Base-by-base conservation (phyloP, 2,329 filamentous ascomycete genomes). In the Diaporthe aspalathi region DNA sequence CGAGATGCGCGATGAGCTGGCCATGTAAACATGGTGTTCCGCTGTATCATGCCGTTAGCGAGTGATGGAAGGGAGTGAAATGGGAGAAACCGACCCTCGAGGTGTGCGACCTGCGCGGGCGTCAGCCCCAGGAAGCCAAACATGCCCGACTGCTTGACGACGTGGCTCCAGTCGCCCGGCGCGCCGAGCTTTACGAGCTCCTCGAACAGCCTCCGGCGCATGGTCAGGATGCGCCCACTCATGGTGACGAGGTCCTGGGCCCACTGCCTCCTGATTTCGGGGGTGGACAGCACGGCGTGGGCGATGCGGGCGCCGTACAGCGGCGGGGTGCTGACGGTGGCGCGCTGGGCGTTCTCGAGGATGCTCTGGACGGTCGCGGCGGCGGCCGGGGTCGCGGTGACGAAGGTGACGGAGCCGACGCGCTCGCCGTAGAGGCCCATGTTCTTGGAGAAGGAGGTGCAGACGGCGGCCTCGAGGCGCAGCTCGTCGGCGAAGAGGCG, bases 371-470 rank as follows among this genome's bases (percentile, higher is more conserved):
- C 74, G 0, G 74, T 76, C 4, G 32, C 40, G 1, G 75, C 67
- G 0, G 70, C 67, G 1, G 74, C 74, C 0, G 74, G 62, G 0
- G 76, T 75, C 1, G 35, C 70, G 1, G 78, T 75, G 0, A 80
- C 76, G 1, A 81, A 77, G 0, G 75, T 73, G 2, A 78, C 78
- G 2, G 78, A 73, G 0, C 81, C 81, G 11, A 79, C 75, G 2
- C 80, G 75, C 68, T 83, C 80, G 70, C 82, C 82, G 68, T 84
- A 84, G 0, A 84, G 73, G 1, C 83, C 82, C 78, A 90, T 88
- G 78, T 86, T 89, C 81, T 91, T 91, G 2, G 89, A 87, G 75
- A 90, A 91, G 0, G 89, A 91, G 77, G 89, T 83, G 62, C 87
- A 87, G 3, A 91, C 80, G 66, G 86, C 85, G 5, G 88, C 83